Conservation (phyloP, 2,329 filamentous ascomycete genomes). For the Monosporascus sp. region DNA sequence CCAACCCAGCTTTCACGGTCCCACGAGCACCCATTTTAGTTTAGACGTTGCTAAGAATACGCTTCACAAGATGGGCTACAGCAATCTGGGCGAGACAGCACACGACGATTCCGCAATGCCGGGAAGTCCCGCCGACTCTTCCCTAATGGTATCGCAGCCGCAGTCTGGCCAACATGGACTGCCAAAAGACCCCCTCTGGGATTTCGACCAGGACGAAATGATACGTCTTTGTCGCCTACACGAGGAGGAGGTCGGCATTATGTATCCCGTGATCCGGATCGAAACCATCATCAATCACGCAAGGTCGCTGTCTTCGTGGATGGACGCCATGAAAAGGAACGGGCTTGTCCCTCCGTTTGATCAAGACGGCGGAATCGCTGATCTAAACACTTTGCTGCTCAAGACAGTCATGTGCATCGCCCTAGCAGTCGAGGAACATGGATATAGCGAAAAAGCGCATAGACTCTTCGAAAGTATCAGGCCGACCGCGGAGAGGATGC, state of each 20-base stretch:
- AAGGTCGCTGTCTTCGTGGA: slow-evolving; percentile 63
- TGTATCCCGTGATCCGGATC: slow-evolving; percentile 84
- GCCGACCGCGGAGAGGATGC: slow-evolving; percentile 60
- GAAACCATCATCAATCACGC: slow-evolving; percentile 66
- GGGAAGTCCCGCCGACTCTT: slow-evolving; percentile 28
- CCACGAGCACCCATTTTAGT: slow-evolving; percentile 80
- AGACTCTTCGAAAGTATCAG: slow-evolving; percentile 74
- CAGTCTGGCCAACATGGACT: slow-evolving; percentile 28
- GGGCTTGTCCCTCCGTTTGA: slow-evolving; percentile 26
- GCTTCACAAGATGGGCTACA: slow-evolving; percentile 84
- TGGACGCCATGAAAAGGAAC: slow-evolving; percentile 48
- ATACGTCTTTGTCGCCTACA: slow-evolving; percentile 72
- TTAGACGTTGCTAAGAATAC: slow-evolving; percentile 84
- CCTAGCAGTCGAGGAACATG: slow-evolving; percentile 71
- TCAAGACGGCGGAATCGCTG: slow-evolving; percentile 36
- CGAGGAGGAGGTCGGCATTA: slow-evolving; percentile 84
- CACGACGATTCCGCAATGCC: slow-evolving; percentile 51
- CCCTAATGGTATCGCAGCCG: slow-evolving; percentile 26
- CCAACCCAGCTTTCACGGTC: slow-evolving; percentile 70
- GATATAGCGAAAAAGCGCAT: slow-evolving; percentile 68
- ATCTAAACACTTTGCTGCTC: slow-evolving; percentile 59
- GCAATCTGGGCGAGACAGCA: slow-evolving; percentile 53
- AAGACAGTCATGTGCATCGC: slow-evolving; percentile 81
- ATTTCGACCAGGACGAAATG: slow-evolving; percentile 73
- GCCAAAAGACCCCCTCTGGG: slow-evolving; percentile 70